A percentile compares a stretch with the other conserved stretches of the same genome.
phyloP scores from a whole-genome alignment of 169 alveolate species.

The Cryptosporidium sp. region DNA sequence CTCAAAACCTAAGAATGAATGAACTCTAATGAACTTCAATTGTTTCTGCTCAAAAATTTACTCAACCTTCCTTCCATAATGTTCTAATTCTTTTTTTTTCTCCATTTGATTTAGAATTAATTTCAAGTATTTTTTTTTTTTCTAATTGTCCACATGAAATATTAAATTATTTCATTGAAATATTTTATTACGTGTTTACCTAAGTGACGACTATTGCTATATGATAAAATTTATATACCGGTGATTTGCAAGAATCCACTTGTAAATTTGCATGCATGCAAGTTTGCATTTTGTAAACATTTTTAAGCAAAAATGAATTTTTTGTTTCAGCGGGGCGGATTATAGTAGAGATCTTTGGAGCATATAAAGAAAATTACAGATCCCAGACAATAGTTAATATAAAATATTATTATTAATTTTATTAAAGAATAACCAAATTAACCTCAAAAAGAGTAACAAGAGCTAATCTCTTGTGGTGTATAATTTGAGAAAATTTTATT shows the following conservation, averaged over 20 bases:
- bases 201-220: too few species aligned
- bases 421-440: background rate
- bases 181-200: background rate
- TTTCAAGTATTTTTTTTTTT: background rate
- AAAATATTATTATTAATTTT: background rate
- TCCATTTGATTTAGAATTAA: too few species aligned
- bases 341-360: slow-evolving; percentile 14
- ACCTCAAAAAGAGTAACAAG: background rate
- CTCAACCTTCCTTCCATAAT: background rate
- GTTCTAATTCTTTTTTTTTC: background rate
- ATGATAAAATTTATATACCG: background rate
- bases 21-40: background rate
- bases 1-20: background rate
- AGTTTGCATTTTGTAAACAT: background rate
- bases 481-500: too few species aligned
- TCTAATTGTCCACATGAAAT: slow-evolving; percentile 14
- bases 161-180: background rate
- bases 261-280: slow-evolving; percentile 56
- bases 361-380: slow-evolving; percentile 23
- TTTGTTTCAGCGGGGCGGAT: slow-evolving; percentile 14
- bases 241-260: background rate
- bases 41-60: background rate
- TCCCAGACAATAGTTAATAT: background rate
- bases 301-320: background rate
- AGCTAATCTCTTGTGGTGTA: background rate